Base-by-base conservation (phyloP, 768 basidiomycete species). In the Termitomyces sp. region DNA sequence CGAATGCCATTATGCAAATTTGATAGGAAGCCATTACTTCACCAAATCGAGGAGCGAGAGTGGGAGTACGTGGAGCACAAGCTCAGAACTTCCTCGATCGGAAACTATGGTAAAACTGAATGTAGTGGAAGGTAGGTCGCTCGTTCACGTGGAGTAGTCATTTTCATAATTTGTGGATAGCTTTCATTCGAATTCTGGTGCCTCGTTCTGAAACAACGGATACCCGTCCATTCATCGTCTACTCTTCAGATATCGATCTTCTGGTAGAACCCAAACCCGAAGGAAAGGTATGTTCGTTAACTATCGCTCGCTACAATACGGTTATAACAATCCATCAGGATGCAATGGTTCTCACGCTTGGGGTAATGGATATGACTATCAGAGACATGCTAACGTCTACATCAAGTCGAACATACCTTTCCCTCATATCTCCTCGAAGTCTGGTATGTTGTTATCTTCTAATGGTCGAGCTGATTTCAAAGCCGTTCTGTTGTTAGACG, bases 11-110 rank as follows among this genome's bases (percentile, higher is more conserved):
- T 83, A 87, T 68, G 69, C 86, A 32, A 87, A 84, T 66, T 71
- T 93, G 51, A 88, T 93, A 55, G 92, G 91, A 37, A 93, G 91
- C 64, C 82, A 85, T 34, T 95, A 85, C 72, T 91, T 92, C 60
- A 74, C 79, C 0, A 82, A 79, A 60, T 84, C 83, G n/a, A 72
- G 73, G 33, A 78, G 74, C 51, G 78, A 74, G 39, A 80, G 75
- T 60, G 75, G 71, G 34, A 78, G 75, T 61, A 72, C 71, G 18
- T 59, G 69, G 27, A 73, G 67, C 53, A 67, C 65, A 43, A 66
- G 67, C 43, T 50, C 67, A 47, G 55, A 65, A 44, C 27, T 42
- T 26, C 64, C 65, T 52, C 61, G 61, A 10, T 75, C 75, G 42
- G 81, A 82, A 67, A 79, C 71, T 1, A 74, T 82, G 6, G 64